Evolutionary conservation across 768 basidiomycete genomes (phyloP).

Genomic region (Cystofilobasidium capitatum): DNA sequence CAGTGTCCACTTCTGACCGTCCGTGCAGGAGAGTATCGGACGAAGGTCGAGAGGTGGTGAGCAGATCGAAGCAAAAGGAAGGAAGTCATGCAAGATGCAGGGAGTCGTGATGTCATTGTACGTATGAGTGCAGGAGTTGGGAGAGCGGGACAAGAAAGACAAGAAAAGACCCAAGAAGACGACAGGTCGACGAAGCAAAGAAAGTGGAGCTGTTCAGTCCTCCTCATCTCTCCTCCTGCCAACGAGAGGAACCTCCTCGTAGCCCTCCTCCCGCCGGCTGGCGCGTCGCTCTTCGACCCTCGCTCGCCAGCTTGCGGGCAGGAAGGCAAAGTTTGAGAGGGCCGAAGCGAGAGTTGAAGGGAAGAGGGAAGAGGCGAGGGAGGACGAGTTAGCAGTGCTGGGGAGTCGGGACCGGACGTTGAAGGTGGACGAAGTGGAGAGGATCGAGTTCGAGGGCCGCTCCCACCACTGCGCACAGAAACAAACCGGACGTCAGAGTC

Average conservation of each 20-base stretch:
- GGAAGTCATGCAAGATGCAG: too few species aligned
- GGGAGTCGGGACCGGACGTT: background rate
- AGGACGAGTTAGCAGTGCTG: background rate
- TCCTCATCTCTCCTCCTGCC: conserved; percentile 17
- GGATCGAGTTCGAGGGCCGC: conserved; percentile 23
- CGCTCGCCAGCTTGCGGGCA: background rate
- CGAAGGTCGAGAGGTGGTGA: too few species aligned
- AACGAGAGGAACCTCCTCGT: conserved; percentile 21
- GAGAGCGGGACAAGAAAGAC: too few species aligned
- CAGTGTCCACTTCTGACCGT: too few species aligned
- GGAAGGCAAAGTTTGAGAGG: background rate
- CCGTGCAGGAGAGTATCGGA: too few species aligned
- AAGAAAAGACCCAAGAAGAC: too few species aligned
- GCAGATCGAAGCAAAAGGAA: too few species aligned
- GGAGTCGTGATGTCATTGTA: too few species aligned
- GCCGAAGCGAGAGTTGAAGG: background rate
- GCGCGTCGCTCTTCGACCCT: background rate
- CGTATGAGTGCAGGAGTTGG: too few species aligned
- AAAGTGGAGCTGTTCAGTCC: too few species aligned
- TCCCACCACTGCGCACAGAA: conserved; percentile 13
- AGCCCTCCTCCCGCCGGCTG: background rate
- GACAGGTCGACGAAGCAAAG: too few species aligned
- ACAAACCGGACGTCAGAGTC: background rate
- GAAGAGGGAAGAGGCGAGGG: background rate
- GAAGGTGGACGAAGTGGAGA: conserved; percentile 9